Evolutionary conservation across 257 asterid species (phyloP).

Genomic region (Scutellaria galericulata): DNA sequence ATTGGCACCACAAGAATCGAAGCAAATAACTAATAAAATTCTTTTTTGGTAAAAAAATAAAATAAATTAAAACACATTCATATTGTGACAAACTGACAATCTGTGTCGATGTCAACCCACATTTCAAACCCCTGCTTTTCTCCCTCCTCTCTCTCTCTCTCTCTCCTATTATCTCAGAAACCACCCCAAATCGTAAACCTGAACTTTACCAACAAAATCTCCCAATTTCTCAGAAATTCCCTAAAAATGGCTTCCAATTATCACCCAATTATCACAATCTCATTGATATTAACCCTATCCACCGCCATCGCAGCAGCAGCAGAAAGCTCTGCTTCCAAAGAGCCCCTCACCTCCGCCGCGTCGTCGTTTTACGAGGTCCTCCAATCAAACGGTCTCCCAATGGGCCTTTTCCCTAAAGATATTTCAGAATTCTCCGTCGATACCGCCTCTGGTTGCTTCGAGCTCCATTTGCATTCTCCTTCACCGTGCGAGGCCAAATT

Average conservation of each 20-base stretch:
- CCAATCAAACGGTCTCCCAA: conserved; percentile 62
- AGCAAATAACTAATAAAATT: no score
- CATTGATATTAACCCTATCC: conserved; percentile 31
- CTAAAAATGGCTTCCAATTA: conserved; percentile 37
- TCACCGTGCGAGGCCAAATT: conserved; percentile 78
- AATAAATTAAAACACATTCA: no score
- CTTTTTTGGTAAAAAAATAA: no score
- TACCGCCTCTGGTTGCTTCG: conserved; percentile 58
- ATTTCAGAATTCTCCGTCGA: conserved; percentile 58
- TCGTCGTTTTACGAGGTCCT: conserved; percentile 61
- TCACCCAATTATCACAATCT: conserved; percentile 18
- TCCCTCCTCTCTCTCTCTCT: background rate
- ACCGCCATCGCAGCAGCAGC: background rate
- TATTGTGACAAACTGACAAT: no score
- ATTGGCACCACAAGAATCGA: no score
- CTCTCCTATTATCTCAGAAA: background rate
- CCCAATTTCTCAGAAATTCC: conserved; percentile 7
- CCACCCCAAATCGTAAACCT: conserved; percentile 3
- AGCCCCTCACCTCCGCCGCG: conserved; percentile 1
- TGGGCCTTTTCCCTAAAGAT: conserved; percentile 80
- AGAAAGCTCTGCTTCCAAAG: conserved; percentile 7
- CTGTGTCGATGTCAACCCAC: no score
- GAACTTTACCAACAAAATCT: background rate
- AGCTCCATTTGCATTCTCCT: conserved; percentile 53
- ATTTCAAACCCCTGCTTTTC: background rate